Percentiles rank a stretch among this genome's conserved stretches.
Evolutionary conservation across 768 basidiomycete species (phyloP).

Genomic region (Coprinellus micaceus): DNA sequence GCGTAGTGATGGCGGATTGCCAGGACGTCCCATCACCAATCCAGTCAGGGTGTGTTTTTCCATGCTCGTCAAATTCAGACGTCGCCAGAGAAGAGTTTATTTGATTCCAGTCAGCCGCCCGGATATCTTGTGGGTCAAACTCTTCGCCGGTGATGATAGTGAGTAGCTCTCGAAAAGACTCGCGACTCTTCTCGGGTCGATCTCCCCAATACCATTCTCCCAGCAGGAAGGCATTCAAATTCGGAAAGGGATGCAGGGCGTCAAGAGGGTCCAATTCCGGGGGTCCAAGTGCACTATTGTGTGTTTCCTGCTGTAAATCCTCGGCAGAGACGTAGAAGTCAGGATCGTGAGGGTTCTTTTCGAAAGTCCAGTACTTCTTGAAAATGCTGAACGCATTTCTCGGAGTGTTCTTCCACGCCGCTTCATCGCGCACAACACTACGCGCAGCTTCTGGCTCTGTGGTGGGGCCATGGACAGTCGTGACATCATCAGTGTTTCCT

Average conservation of each 20-base stretch:
- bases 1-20: neutral
- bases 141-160: neutral
- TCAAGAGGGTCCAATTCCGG: neutral
- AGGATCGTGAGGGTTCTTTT: neutral
- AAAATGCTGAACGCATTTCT: neutral
- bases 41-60: neutral
- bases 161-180: neutral
- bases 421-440: neutral
- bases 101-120: neutral
- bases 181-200: neutral
- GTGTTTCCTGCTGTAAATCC: neutral
- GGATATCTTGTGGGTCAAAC: neutral
- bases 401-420: neutral
- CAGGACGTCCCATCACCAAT: neutral
- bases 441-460: neutral
- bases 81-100: neutral
- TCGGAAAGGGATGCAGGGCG: neutral
- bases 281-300: neutral
- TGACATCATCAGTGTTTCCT: neutral
- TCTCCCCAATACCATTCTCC: constrained; percentile 2
- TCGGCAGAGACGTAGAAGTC: neutral
- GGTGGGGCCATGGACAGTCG: neutral
- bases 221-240: neutral
- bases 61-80: neutral
- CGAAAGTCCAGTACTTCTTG: neutral